These are phyloP conservation scores for Penicillium chermesinum DNA, from an alignment of 495 filamentous ascomycete species.

Conservation along the genomic window DNA sequence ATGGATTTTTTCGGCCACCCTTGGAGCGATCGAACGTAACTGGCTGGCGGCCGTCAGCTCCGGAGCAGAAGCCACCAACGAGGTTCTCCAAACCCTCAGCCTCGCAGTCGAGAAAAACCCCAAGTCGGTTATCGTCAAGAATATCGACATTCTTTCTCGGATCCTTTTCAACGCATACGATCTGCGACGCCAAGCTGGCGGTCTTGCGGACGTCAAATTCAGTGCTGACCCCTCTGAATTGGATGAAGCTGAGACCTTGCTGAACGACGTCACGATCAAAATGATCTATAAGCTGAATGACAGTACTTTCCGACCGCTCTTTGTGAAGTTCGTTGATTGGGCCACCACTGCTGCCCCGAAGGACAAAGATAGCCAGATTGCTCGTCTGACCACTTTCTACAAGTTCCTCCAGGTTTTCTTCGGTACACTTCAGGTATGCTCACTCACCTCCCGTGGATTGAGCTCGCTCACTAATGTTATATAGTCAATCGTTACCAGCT, in stretches of 20 bases:
- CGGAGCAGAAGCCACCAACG: constrained; percentile 58
- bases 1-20: constrained; percentile 63
- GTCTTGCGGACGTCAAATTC: constrained; percentile 32
- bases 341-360: constrained; percentile 51
- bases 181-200: constrained; percentile 54
- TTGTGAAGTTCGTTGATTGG: constrained; percentile 78
- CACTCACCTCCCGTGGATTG: not conserved
- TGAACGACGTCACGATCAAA: constrained; percentile 67
- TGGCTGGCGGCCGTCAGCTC: constrained; percentile 56
- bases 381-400: constrained; percentile 67
- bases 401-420: constrained; percentile 75
- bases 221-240: constrained; percentile 42
- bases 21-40: constrained; percentile 64
- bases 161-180: constrained; percentile 71
- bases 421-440: constrained; percentile 64
- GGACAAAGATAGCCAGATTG: constrained; percentile 47
- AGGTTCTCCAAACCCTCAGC: constrained; percentile 61
- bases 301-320: constrained; percentile 90
- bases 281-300: constrained; percentile 98
- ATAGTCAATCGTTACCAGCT: constrained; percentile 84
- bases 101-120: constrained; percentile 67
- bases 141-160: constrained; percentile 57
- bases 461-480: not conserved
- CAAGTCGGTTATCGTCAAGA: constrained; percentile 68
- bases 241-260: constrained; percentile 55